Evolutionary conservation across 305 asterid species (phyloP), one percentile per base, ranked within the genome.

Genomic region (Stenogyne calaminthoides): DNA sequence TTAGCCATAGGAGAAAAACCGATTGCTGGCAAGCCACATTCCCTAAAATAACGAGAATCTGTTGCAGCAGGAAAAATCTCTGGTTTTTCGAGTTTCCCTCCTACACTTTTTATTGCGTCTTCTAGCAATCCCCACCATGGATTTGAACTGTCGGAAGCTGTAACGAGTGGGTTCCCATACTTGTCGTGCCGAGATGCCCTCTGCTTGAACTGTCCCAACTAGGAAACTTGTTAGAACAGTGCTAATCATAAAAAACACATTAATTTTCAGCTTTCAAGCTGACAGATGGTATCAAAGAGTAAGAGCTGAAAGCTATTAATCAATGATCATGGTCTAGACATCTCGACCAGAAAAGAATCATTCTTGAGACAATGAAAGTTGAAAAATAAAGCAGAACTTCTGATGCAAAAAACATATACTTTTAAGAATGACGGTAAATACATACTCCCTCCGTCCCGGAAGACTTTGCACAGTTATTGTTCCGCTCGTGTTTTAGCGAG

Each of bases 1-100:
- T 92, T 94, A 15, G 92, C 88, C 99, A 94, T 91, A 11, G 99
- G 99, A 78, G 99, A 94, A 78, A 94, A 94, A 76, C 98, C 99
- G 73, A 94, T 85, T 27, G 98, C 98, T 5, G 93, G 97, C 79
- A 91, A 76, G 75, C 97, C 98, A 7, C 10, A 79, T 56, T 79
- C 71, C 84, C 98, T 87, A 83, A 94, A 90, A 80, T 88, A 87
- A 56, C 94, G 91, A 71, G 98, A 91, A 81, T 94, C 99, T 16
- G 98, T 94, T 6, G 98, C 82, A 42, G 97, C 97, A 67, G 98
- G 98, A 77, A 94, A 91, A 64, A 91, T 91, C 82, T 94, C 98
- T 3, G 96, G 97, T 70, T 87, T 87, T 68, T 78, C 92, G 40
- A 90, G 86, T 74, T 82, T 86, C 32, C 96, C 99, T 44, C 84